Conservation (phyloP, 192 early-diverging fungal genomes). For the Rhizophagus clarus region DNA sequence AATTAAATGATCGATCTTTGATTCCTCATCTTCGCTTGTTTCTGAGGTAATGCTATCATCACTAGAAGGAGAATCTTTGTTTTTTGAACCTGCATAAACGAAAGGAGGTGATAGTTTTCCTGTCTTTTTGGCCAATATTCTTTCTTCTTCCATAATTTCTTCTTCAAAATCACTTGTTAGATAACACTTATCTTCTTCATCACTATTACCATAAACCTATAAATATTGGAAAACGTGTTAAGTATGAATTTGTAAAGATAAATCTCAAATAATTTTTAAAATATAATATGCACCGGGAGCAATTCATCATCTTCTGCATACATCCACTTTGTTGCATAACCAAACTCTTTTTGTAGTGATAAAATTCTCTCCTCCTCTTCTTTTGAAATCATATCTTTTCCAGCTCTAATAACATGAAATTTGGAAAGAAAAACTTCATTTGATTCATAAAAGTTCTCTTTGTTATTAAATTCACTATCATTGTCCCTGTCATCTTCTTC, state of each 20-base stretch:
- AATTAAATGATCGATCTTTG: background rate
- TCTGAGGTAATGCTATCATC: background rate
- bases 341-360: background rate
- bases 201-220: conserved; percentile 15
- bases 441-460: background rate
- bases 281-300: background rate
- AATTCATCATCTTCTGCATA: conserved; percentile 5
- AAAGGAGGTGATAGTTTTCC: background rate
- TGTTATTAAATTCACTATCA: background rate
- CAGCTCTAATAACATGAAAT: background rate
- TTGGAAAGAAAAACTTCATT: background rate
- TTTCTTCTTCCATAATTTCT: conserved; percentile 12
- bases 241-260: background rate
- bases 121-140: background rate
- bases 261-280: too few relatives aligned
- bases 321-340: background rate
- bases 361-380: background rate
- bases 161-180: conserved; percentile 7
- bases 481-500: background rate
- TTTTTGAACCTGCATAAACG: background rate
- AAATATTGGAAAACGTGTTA: background rate
- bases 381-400: background rate
- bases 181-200: conserved; percentile 2
- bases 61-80: background rate
- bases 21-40: background rate